These are phyloP conservation scores for Paramecium tetraurelia DNA, from an alignment of 73 alveolate species.

Conservation along the genomic window DNA sequence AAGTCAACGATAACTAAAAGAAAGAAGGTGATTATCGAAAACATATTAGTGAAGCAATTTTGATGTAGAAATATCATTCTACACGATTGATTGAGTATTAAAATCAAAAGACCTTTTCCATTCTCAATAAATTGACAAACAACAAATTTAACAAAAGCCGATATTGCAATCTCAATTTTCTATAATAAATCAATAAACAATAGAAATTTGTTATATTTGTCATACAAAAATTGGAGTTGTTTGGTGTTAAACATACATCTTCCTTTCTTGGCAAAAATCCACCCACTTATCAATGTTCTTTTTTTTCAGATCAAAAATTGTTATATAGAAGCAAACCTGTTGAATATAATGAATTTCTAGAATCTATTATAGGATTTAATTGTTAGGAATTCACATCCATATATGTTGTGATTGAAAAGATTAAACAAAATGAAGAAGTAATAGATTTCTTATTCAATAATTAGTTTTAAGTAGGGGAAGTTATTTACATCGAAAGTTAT, in stretches of 20 bases:
- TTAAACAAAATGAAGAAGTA: constrained; percentile 25
- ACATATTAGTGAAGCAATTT: background rate
- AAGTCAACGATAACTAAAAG: background rate
- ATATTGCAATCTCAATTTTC: background rate
- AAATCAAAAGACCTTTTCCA: background rate
- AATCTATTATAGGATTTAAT: background rate
- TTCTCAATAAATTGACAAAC: background rate
- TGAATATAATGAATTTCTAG: background rate
- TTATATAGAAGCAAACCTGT: background rate
- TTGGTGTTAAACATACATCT: background rate
- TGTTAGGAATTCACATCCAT: background rate
- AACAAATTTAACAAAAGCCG: background rate
- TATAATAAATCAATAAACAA: background rate
- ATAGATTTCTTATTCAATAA: background rate
- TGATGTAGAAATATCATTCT: constrained; percentile 8
- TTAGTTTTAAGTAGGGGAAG: background rate
- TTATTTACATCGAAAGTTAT: background rate
- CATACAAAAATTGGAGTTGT: background rate
- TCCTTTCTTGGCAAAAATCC: constrained; percentile 9
- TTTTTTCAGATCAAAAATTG: background rate
- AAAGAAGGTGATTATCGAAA: background rate
- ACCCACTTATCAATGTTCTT: background rate
- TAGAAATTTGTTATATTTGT: background rate
- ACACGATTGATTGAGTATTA: background rate
- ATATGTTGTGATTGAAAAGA: background rate